Evolutionary conservation across 495 filamentous ascomycete genomes (phyloP), one percentile per base, ranked within the genome.

Genomic region (Tuber magnatum): DNA sequence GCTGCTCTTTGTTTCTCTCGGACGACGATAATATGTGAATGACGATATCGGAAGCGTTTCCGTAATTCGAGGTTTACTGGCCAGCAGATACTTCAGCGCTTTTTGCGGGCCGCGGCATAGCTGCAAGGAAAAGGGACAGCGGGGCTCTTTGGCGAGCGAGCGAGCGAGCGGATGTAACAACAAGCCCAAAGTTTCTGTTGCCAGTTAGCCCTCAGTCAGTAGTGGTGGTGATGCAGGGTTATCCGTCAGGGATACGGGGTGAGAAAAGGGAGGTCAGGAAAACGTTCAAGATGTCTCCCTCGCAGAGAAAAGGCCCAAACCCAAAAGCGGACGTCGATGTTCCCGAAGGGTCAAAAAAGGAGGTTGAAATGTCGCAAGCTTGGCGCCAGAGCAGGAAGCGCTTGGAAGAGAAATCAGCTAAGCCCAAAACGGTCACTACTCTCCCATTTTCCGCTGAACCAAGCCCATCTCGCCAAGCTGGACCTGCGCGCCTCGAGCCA

Each of bases 51-150:
- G 56, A 68, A 68, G 24, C 32, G 40, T 42, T 56, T 69, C 40
- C 32, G 40, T 61, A 39, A 35, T 70, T 24, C 61, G 24, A 46
- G 73, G 70, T 72, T 78, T 78, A 79, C 76, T 71, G 72, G 76
- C 77, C 73, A 79, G 76, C 76, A 75, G 76, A 44, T 75, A 79
- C 78, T 73, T 48, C 76, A 79, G 77, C 77, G 72, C 69, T 68
- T 51, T 70, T 79, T 75, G 70, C 70, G 56, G 73, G 77, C 74
- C 76, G 72, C 71, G 70, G 76, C 77, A 79, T 79, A 75, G 72
- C 73, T 71, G 41, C 71, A 69, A 65, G 56, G 28, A 65, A 35
- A 35, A 18, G 56, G 56, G n/a, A 12, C 14, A 65, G 28, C 12
- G 56, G 56, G 56, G 56, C 35, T 32, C 28, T 35, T 35, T 35